Percentiles rank a stretch among this genome's conserved stretches.
Evolutionary conservation across 495 filamentous ascomycete species (phyloP).

Genomic region (Penicillium paradoxum): DNA sequence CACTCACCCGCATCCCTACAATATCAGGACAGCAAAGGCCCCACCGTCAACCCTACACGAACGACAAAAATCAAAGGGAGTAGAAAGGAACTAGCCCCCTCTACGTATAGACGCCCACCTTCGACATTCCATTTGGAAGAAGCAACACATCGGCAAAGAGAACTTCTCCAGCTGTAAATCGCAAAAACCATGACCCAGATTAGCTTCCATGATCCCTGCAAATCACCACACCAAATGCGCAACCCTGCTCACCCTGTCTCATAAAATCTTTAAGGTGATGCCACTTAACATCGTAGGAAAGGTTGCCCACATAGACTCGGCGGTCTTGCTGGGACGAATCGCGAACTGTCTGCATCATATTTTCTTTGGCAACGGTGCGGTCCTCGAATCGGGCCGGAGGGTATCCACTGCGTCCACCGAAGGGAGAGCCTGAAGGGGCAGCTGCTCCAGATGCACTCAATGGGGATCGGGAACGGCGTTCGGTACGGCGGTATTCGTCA

Average conservation of each 20-base stretch:
- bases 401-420: conserved; percentile 53
- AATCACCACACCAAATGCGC: conserved; percentile 23
- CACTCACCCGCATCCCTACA: conserved; percentile 99
- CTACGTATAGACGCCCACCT: conserved; percentile 97
- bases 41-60: conserved; percentile 98
- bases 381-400: conserved; percentile 77
- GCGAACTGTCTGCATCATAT: conserved; percentile 90
- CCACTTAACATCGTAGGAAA: conserved; percentile 99
- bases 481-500: conserved; percentile 78
- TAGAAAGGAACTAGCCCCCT: conserved; percentile 74
- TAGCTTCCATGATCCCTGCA: conserved; percentile 24
- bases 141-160: conserved; percentile 99
- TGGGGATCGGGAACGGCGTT: conserved; percentile 77
- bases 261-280: conserved; percentile 99
- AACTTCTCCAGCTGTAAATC: conserved; percentile 85
- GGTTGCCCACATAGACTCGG: conserved; percentile 97
- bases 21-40: conserved; percentile 81
- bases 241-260: conserved; percentile 80
- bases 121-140: conserved; percentile 99
- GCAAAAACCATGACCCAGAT: conserved; percentile 20
- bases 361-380: conserved; percentile 77
- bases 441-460: conserved; percentile 71
- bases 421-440: conserved; percentile 53
- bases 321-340: conserved; percentile 97
- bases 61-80: conserved; percentile 33